These are phyloP conservation scores for Telfairia occidentalis DNA, from an alignment of 331 rosid species.

Conservation along the genomic window DNA sequence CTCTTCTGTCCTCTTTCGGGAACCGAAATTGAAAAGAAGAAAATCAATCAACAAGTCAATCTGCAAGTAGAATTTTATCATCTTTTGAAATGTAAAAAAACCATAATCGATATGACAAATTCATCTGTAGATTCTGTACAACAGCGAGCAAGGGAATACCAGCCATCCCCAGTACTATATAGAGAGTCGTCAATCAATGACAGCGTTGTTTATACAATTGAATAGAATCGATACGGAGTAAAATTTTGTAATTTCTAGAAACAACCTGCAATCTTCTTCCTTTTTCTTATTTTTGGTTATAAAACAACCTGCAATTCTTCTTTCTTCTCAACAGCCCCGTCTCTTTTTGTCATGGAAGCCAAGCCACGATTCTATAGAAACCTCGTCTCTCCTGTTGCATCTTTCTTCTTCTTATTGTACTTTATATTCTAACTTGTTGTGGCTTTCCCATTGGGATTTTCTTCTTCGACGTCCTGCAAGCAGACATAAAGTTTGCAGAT, in stretches of 20 bases:
- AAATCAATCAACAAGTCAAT: not conserved
- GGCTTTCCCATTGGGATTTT: constrained; percentile 31
- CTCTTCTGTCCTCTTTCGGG: too few species aligned
- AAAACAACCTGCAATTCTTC: too few species aligned
- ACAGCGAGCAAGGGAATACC: constrained; percentile 2
- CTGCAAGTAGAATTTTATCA: not conserved
- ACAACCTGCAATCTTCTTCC: not conserved
- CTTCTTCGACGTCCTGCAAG: constrained; percentile 83
- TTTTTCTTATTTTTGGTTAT: too few species aligned
- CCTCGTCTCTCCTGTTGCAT: not conserved
- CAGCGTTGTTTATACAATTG: constrained; percentile 11
- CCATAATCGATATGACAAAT: not conserved
- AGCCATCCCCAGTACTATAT: not conserved
- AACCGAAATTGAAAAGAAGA: not conserved
- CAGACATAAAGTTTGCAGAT: not conserved
- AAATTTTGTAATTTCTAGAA: not conserved
- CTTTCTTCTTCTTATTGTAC: not conserved
- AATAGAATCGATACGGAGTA: not conserved
- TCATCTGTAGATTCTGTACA: not conserved
- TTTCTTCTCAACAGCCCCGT: constrained; percentile 1
- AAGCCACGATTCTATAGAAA: not conserved
- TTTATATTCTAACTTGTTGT: constrained; percentile 16
- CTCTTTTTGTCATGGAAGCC: not conserved
- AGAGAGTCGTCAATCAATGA: not conserved
- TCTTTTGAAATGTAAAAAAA: not conserved